These are phyloP conservation scores for Symmetrospora coprosmae DNA, from an alignment of 768 basidiomycete genomes.

Conservation along the genomic window DNA sequence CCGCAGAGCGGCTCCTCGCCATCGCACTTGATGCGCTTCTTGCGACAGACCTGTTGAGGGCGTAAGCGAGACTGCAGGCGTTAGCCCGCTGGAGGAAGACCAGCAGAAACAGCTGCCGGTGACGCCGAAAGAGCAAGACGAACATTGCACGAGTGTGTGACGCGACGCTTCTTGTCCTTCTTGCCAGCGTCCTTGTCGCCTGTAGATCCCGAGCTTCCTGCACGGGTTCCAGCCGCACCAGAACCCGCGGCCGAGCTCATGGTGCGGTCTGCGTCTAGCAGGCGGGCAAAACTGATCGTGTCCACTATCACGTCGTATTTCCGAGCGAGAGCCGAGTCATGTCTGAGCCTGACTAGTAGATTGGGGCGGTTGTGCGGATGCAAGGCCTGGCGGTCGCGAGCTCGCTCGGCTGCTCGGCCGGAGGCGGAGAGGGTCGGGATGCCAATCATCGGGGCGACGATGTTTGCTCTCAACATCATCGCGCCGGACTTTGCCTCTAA, in stretches of 20 bases:
- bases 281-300: not conserved
- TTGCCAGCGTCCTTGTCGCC: not conserved
- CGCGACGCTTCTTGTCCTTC: slow-evolving; percentile 2
- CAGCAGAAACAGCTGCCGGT: too few species aligned
- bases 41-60: slow-evolving; percentile 7
- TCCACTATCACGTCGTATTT: not conserved
- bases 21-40: slow-evolving; percentile 23
- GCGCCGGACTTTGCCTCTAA: too few species aligned
- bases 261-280: not conserved
- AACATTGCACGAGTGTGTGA: slow-evolving; percentile 11
- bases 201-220: not conserved
- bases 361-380: too few species aligned
- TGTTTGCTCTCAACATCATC: too few species aligned
- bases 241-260: not conserved
- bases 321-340: not conserved
- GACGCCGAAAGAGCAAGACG: too few species aligned
- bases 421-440: too few species aligned
- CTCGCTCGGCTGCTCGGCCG: too few species aligned
- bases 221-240: not conserved
- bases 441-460: too few species aligned
- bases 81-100: too few species aligned
- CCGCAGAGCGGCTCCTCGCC: slow-evolving; percentile 5
- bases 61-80: too few species aligned
- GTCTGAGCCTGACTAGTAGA: too few species aligned
- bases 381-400: too few species aligned